These are phyloP conservation scores for Salvia sclarea DNA, from an alignment of 305 asterid species.

Conservation along the genomic window DNA sequence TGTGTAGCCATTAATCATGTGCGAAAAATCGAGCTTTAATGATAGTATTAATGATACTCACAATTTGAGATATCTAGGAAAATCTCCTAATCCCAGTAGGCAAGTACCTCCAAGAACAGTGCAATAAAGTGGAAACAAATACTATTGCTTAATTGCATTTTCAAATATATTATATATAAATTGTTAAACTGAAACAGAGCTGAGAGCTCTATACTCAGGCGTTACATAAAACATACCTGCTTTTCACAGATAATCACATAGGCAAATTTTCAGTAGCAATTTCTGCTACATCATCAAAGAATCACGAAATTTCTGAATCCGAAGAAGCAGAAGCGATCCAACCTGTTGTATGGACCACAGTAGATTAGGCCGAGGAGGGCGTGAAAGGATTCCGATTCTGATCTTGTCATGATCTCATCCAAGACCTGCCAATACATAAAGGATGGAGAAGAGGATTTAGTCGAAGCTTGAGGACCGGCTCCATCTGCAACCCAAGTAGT, in stretches of 20 bases:
- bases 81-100: too few relatives aligned
- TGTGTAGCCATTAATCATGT: too few relatives aligned
- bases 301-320: conserved; percentile 20
- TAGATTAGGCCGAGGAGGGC: conserved; percentile 43
- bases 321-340: background rate
- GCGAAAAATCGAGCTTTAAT: too few relatives aligned
- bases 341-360: background rate
- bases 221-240: background rate
- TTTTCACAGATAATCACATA: background rate
- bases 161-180: too few relatives aligned
- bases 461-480: conserved; percentile 69
- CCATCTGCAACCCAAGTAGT: conserved; percentile 64
- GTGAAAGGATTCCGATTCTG: conserved; percentile 18
- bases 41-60: background rate
- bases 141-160: too few relatives aligned
- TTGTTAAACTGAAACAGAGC: background rate
- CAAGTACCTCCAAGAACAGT: too few relatives aligned
- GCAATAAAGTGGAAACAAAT: too few relatives aligned
- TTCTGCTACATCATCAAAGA: conserved; percentile 26
- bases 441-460: conserved; percentile 10
- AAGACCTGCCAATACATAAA: conserved; percentile 26
- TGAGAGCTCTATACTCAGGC: background rate
- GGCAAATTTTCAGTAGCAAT: conserved; percentile 20
- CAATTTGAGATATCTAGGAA: background rate
- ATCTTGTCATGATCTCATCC: conserved; percentile 40